A percentile compares a stretch with the other conserved stretches of the same genome.
phyloP scores from a whole-genome alignment of 2,329 filamentous ascomycete genomes.

The Alternaria triticina region DNA sequence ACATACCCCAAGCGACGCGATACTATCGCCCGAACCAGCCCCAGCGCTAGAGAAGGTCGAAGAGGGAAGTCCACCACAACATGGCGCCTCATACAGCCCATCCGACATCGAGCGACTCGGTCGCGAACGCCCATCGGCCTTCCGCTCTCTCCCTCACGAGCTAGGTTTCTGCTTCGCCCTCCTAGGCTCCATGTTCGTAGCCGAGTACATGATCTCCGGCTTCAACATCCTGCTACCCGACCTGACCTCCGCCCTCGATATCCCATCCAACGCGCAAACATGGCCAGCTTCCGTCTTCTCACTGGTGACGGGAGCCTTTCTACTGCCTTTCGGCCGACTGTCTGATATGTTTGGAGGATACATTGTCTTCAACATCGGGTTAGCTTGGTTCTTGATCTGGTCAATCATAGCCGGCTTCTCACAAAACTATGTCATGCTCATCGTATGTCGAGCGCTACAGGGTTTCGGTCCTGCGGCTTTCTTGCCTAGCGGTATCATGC shows the following conservation, averaged over 20 bases:
- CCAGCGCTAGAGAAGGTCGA: constrained; percentile 5
- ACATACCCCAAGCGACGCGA: not conserved
- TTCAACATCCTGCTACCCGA: constrained; percentile 74
- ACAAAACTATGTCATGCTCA: constrained; percentile 70
- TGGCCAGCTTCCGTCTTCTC: constrained; percentile 50
- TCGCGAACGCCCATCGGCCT: constrained; percentile 64
- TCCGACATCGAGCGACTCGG: constrained; percentile 65
- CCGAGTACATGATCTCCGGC: constrained; percentile 78
- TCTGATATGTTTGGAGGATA: constrained; percentile 68
- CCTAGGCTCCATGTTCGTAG: constrained; percentile 67
- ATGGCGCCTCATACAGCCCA: constrained; percentile 26
- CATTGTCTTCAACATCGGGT: constrained; percentile 69
- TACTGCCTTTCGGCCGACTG: constrained; percentile 60
- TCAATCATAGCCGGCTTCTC: constrained; percentile 74
- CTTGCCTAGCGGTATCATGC: constrained; percentile 70
- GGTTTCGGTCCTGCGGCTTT: constrained; percentile 77
- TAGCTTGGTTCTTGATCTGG: constrained; percentile 70
- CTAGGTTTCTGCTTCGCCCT: constrained; percentile 68
- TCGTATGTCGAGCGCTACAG: constrained; percentile 75
- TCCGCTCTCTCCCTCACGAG: constrained; percentile 63
- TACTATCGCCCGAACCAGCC: not conserved
- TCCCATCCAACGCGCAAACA: constrained; percentile 67
- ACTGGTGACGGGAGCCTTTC: constrained; percentile 45
- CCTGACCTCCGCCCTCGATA: constrained; percentile 66
- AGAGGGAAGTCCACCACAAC: constrained; percentile 21